Base-by-base conservation (phyloP, 108 stramenopile genomes). In the Nitzschia sp. region DNA sequence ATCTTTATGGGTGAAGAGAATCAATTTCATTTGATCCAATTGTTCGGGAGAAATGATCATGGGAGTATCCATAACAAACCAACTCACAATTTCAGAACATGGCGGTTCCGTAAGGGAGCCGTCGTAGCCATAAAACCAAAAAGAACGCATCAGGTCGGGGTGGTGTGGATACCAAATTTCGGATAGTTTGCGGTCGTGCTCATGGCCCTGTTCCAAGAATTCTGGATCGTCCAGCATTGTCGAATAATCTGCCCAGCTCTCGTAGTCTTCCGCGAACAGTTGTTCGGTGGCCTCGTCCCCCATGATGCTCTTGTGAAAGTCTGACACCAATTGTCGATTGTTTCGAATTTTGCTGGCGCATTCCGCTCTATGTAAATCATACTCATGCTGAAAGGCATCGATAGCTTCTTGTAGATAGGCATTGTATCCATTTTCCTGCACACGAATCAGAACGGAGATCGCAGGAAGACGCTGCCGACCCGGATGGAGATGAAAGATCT, bases 101-200 rank as follows among this genome's bases (percentile, higher is more conserved):
- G 93, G 93, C 3, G 93, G 93, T 29, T 91, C 89, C 13, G 93
- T 94, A 30, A 84, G 69, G 19, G 84, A 85, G n/a, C 93, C 93
- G 17, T 77, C 73, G 68, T 94, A 94, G 1, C 83, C 76, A 70
- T 83, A 91, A 52, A 90, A 94, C 54, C 86, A 86, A 21, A 77
- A 66, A 33, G 77, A 78, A 3, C 75, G 85, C 35, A 86, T 73
- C 59, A 92, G 64, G 48, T 71, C 69, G 21, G 27, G 16, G 45
- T 89, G 73, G 64, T 86, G 78, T n/a, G 90, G 91, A 56, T 81
- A 46, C 83, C 85, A 92, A n/a, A 68, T 53, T 28, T 46, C 34
- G 69, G 38, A 23, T 34, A 58, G 53, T 32, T 56, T 47, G 8
- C 79, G 80, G 3, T 64, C 45, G 22, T 63, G 0, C 21, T 72